Conservation (phyloP, 768 basidiomycete species). For the Hydnomerulius pinastri region DNA sequence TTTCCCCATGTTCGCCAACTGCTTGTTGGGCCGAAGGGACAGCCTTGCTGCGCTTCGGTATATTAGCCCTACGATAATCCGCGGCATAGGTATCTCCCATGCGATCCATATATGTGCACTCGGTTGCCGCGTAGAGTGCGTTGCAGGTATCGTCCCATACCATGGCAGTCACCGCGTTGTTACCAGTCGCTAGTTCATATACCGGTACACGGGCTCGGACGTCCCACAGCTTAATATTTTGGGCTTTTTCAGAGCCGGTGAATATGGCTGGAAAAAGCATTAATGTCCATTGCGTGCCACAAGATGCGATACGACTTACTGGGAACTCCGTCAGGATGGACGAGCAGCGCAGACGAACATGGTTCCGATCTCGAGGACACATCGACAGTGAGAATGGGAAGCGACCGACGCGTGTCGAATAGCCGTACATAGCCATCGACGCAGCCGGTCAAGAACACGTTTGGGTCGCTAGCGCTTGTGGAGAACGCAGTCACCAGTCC, state of each 20-base stretch:
- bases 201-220: slow-evolving; percentile 35
- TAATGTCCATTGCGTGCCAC: not conserved
- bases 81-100: slow-evolving; percentile 21
- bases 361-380: not conserved
- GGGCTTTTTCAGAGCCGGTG: slow-evolving; percentile 27
- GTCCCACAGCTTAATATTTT: slow-evolving; percentile 46
- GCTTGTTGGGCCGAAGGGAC: too few species aligned
- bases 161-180: slow-evolving; percentile 39
- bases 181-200: slow-evolving; percentile 48
- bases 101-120: slow-evolving; percentile 32
- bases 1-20: slow-evolving; percentile 15
- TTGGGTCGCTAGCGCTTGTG: slow-evolving; percentile 36
- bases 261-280: slow-evolving; percentile 31
- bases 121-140: slow-evolving; percentile 38
- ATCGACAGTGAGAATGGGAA: not conserved
- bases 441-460: slow-evolving; percentile 38
- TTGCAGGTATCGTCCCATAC: slow-evolving; percentile 35
- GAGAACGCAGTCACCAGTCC: slow-evolving; percentile 33
- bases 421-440: slow-evolving; percentile 42
- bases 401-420: too few species aligned
- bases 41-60: slow-evolving; percentile 7
- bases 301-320: not conserved
- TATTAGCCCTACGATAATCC: slow-evolving; percentile 25
- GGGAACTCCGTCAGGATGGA: not conserved
- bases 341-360: not conserved